Conservation (phyloP, 805 yeast genomes). For the Cyberlindnera japonica region DNA sequence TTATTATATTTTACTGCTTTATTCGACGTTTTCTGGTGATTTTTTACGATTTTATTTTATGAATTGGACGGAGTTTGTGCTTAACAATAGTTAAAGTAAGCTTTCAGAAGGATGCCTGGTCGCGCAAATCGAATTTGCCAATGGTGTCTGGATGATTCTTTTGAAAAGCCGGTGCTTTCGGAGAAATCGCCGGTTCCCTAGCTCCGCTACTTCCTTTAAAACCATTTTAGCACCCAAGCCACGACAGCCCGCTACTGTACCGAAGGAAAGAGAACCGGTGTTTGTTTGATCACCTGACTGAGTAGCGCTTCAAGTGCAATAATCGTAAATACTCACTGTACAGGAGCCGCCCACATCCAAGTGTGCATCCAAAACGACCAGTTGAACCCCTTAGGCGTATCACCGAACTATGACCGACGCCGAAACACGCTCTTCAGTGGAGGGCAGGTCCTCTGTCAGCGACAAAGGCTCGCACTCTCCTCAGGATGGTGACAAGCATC, state of each 20-base stretch:
- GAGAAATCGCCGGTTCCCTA: neutral
- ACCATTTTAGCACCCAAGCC: neutral
- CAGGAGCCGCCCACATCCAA: too few species aligned
- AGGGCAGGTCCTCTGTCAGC: neutral
- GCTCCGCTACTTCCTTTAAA: conserved; percentile 12
- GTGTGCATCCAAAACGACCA: too few species aligned
- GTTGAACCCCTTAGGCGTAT: too few species aligned
- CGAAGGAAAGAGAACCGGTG: too few species aligned
- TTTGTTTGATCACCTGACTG: too few species aligned
- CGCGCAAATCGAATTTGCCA: too few species aligned
- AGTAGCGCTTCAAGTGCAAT: too few species aligned
- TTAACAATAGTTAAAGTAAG: too few species aligned
- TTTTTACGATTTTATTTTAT: neutral
- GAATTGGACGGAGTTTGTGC: neutral
- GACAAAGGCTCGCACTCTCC: neutral
- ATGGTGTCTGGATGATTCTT: too few species aligned
- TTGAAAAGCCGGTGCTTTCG: neutral
- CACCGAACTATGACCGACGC: conserved; percentile 1
- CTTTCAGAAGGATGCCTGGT: too few species aligned
- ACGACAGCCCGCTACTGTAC: too few species aligned
- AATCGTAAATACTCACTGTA: too few species aligned
- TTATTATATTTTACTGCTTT: neutral
- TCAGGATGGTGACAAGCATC: conserved; percentile 5
- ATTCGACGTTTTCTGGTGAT: neutral
- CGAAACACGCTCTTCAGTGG: neutral